Base-by-base conservation (phyloP, 345 rosid species). In the Leavenworthia alabamica region DNA sequence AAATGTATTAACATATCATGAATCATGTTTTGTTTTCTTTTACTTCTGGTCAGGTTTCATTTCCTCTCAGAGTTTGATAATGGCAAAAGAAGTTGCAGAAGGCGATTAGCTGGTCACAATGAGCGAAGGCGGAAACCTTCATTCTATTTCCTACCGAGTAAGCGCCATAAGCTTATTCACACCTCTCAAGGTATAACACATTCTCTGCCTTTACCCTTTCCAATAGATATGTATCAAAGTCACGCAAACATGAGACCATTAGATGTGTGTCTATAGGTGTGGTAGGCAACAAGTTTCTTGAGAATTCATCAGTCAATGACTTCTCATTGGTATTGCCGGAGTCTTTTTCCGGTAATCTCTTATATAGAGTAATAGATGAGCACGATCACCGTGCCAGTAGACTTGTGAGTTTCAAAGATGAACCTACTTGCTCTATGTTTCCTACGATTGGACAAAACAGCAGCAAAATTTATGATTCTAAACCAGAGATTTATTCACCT, bases 101-200 rank as follows among this genome's bases (percentile, higher is more conserved):
- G 84, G 66, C 79, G 94, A 49, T 83, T 90, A 40, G 94, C 89
- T 1, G 94, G 94, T 41, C 96, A 90, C 61, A 90, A 87, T 36
- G 84, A 85, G 62, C 83, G 97, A 15, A 77, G 96, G 20, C 72
- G 97, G 77, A 90, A 90, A 75, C 94, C 94, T 77, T 86, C 80
- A 13, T 70, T 76, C 61, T 68, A 69, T 54, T 40, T 39, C 37
- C 63, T 56, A 47, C 77, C 82, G 1, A 73, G 84, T 62, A 74
- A 78, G 54, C 52, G 56, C 13, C 87, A 69, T 27, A 85, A 74
- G 72, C 59, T 76, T 66, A 63, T 81, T 69, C 75, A 56, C 40
- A 35, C 79, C 4, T 74, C 74, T 76, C 73, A 76, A 71, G 93
- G 90, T 86, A n/a, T n/a, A 75, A 74, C 28, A 37, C 6, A 54